phyloP scores from a whole-genome alignment of 2,329 filamentous ascomycete species.

The Exophiala bonariae region DNA sequence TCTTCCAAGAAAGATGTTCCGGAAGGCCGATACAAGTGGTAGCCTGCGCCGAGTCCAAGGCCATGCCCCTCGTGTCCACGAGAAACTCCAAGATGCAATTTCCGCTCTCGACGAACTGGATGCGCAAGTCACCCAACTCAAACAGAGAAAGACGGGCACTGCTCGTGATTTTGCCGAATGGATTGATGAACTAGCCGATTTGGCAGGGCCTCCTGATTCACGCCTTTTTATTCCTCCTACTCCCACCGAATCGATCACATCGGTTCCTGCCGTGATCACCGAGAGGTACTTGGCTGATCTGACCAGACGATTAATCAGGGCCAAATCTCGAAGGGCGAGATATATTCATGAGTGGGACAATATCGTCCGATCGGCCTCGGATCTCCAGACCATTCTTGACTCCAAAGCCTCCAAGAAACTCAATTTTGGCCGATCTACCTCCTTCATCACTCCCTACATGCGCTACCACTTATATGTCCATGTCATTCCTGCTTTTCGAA shows the following conservation, averaged over 20 bases:
- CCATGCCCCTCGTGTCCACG: slow-evolving; percentile 78
- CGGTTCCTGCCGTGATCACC: slow-evolving; percentile 79
- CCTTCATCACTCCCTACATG: slow-evolving; percentile 74
- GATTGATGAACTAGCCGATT: slow-evolving; percentile 91
- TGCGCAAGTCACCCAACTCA: slow-evolving; percentile 74
- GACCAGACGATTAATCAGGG: slow-evolving; percentile 76
- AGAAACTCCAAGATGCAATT: slow-evolving; percentile 82
- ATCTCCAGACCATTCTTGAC: slow-evolving; percentile 80
- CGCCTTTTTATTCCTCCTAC: slow-evolving; percentile 43
- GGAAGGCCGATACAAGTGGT: slow-evolving; percentile 73
- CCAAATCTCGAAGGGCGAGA: slow-evolving; percentile 77
- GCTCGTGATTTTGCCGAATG: slow-evolving; percentile 79
- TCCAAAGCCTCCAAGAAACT: slow-evolving; percentile 78
- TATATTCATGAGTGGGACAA: slow-evolving; percentile 85
- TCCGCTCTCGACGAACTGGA: slow-evolving; percentile 79
- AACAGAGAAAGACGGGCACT: slow-evolving; percentile 76
- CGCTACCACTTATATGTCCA: slow-evolving; percentile 77
- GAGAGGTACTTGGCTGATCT: slow-evolving; percentile 90
- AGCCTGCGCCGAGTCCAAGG: slow-evolving; percentile 73
- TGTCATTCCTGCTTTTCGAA: slow-evolving; percentile 67
- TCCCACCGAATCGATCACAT: slow-evolving; percentile 40
- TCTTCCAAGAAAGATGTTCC: slow-evolving; percentile 78
- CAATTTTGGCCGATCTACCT: slow-evolving; percentile 66
- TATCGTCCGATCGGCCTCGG: slow-evolving; percentile 70
- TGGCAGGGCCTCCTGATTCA: slow-evolving; percentile 67